phyloP scores from a whole-genome alignment of 371 early-diverging fungal species.

The Rhizopus arrhizus region DNA sequence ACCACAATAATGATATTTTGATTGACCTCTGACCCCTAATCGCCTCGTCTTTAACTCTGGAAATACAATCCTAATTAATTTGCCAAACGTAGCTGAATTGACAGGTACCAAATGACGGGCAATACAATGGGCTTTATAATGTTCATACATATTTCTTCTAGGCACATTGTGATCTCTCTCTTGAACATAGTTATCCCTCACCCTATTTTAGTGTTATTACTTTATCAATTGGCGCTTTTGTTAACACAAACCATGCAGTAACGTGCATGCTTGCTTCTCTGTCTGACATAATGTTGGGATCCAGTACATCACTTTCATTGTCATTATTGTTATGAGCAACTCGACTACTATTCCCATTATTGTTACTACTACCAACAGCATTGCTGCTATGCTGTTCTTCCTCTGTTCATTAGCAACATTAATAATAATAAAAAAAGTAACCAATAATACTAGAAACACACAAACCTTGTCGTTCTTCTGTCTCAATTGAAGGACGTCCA shows the following conservation, averaged over 20 bases:
- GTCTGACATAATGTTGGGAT: constrained; percentile 25
- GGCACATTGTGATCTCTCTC: constrained; percentile 61
- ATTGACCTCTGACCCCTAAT: constrained; percentile 65
- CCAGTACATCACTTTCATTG: constrained; percentile 11
- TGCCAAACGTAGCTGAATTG: constrained; percentile 73
- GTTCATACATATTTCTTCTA: constrained; percentile 61
- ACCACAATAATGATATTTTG: constrained; percentile 64
- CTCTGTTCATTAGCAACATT: constrained; percentile 5
- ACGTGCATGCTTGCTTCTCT: constrained; percentile 33
- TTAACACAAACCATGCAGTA: constrained; percentile 25
- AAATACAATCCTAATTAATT: constrained; percentile 63
- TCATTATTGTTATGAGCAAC: neutral
- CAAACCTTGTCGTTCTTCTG: neutral
- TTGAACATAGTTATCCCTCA: constrained; percentile 57
- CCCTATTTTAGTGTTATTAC: constrained; percentile 30
- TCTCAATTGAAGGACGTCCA: neutral
- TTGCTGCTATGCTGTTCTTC: neutral
- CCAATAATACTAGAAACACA: neutral
- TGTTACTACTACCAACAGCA: neutral
- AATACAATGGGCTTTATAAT: constrained; percentile 55
- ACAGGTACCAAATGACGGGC: constrained; percentile 51
- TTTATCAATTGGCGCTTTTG: constrained; percentile 10
- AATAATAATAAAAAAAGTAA: neutral
- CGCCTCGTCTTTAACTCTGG: constrained; percentile 65
- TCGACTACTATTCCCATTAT: neutral